Base-by-base conservation (phyloP, 495 filamentous ascomycete genomes). In the Talaromyces ruber region DNA sequence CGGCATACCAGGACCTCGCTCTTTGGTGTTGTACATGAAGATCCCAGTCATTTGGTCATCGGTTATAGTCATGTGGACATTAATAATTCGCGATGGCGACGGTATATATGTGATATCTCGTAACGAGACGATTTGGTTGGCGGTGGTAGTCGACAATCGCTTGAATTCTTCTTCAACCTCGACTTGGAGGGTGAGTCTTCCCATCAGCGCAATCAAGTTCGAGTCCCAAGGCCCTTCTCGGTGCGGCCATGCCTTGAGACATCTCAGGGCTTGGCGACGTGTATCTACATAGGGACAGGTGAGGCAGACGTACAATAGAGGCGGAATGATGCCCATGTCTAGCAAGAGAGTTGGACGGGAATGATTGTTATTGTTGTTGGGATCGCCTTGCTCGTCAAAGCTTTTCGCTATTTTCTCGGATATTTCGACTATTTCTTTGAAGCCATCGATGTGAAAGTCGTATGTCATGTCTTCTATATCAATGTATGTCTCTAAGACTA, bases 161-260 rank as follows among this genome's bases (percentile, higher is more conserved):
- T 32, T 24, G 6, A 51, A 22, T 47, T 60, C 59, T 4, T 12
- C 43, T 51, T 60, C 59, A 7, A 25, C 32, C 24, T 68, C 64
- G n/a, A 66, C n/a, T 6, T 62, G 30, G 9, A 67, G 45, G 11
- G 59, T 2, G 50, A 68, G 59, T 8, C 50, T 63, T 11, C 55
- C 60, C 26, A 68, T 62, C 0, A 62, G 37, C 22, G 59, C 64
- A 14, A 61, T 12, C 25, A 66, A 29, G 1, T 60, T 65, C 4
- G 68, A 69, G 54, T 69, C 68, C 78, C 79, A 85, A 1, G 78
- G 69, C 0, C 79, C 82, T 64, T 85, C 83, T 52, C 76, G 71
- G 66, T 83, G 79, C 1, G 68, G 62, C 18, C 66, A 64, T 0
- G 28, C 28, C 22, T 63, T 56, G 4, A 85, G 68, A 4, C 79